Base-by-base conservation (phyloP, 148 eudicot genomes). In the Simmondsia chinensis region DNA sequence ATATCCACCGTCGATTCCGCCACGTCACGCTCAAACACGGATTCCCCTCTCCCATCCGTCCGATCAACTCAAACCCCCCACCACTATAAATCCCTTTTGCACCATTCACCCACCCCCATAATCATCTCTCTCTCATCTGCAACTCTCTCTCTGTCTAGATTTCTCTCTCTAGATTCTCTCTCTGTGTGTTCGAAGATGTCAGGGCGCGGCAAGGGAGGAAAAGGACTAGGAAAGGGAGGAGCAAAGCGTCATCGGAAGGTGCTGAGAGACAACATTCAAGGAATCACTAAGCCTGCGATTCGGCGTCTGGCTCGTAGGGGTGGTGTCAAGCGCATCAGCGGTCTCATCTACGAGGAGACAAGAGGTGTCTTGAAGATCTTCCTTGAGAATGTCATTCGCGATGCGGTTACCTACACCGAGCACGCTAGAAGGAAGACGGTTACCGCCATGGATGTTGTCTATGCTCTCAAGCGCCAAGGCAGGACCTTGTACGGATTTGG, bases 201-300 rank as follows among this genome's bases (percentile, higher is more conserved):
- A 7, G 79, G 79, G 0, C 52, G 79, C 0, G 79, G 79, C 0
- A 74, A 74, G 72, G 79, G 79, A 24, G 79, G 79, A 16, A 74
- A 74, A 48, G 79, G 79, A 2, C 21, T 74, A 33, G 79, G 79
- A 24, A 74, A 74, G 68, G 79, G 69, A 11, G 77, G 77, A 12
- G 77, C 77, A 0, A 72, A 72, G 65, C 56, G 77, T 14, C 77
- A 72, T 28, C 22, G 77, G 9, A 72, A 72, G 9, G 77, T 72
- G 2, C 50, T 72, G 20, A 19, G 77, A 2, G 77, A 72, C 30
- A 72, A 72, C 63, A 72, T 72, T 51, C 77, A 72, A 31, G 77
- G 77, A 0, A 72, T 72, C 51, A 72, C 77, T 0, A 72, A 72
- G 56, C 77, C 77, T 0, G 77, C 77, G 2, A 72, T 72, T 28